phyloP scores from a whole-genome alignment of 2,329 filamentous ascomycete genomes.

The Pseudogymnoascus sp. region DNA sequence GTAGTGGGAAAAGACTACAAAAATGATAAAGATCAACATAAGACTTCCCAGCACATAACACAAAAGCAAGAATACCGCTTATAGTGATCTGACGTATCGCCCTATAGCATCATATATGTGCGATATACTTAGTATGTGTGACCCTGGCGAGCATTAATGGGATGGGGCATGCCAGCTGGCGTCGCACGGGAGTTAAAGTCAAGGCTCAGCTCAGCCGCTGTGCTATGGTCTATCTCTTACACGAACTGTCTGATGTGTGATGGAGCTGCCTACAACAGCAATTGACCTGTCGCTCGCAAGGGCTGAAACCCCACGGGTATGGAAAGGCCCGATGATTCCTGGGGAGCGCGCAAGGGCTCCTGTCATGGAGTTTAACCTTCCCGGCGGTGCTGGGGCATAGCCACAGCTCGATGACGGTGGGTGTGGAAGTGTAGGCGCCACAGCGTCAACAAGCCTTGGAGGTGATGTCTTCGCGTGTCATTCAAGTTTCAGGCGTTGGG shows the following conservation, averaged over 20 bases:
- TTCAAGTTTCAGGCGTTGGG: neutral
- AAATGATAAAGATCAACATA: constrained; percentile 1
- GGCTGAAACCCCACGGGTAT: constrained; percentile 3
- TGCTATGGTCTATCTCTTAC: neutral
- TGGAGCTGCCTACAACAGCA: neutral
- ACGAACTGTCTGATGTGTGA: constrained; percentile 5
- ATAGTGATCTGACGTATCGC: neutral
- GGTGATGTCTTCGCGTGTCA: neutral
- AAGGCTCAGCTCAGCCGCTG: neutral
- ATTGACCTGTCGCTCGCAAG: neutral
- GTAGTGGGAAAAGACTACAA: neutral
- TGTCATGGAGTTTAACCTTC: neutral
- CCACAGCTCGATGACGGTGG: constrained; percentile 1
- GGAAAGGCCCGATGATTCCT: neutral
- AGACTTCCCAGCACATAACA: neutral
- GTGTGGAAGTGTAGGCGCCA: neutral
- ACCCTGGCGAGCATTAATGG: neutral
- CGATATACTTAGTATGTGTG: neutral
- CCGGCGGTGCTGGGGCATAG: neutral
- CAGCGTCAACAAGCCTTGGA: neutral
- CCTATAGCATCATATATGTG: neutral
- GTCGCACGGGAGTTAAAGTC: neutral
- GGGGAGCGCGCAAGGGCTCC: neutral
- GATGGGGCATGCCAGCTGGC: neutral
- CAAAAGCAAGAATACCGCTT: neutral